These are phyloP conservation scores for Phytophthora palmivora DNA, from an alignment of 352 stramenopile species.

Conservation along the genomic window DNA sequence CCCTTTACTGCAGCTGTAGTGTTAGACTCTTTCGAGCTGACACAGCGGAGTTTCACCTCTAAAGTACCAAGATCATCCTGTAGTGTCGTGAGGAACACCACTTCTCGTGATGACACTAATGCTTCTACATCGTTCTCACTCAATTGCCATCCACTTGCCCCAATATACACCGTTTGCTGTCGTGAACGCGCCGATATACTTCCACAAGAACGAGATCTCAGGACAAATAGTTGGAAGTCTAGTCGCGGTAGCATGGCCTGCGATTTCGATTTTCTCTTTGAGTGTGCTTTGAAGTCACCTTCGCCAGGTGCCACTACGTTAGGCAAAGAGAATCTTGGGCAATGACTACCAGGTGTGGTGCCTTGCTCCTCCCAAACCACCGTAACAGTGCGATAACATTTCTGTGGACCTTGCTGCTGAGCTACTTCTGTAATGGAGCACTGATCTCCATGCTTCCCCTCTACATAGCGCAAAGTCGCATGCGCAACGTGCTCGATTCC, in stretches of 20 bases:
- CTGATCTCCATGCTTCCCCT: constrained; percentile 11
- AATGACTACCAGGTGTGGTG: constrained; percentile 5
- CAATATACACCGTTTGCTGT: constrained; percentile 44
- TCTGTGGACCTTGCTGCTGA: constrained; percentile 4
- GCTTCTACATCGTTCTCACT: constrained; percentile 48
- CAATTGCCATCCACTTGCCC: constrained; percentile 35
- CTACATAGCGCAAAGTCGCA: constrained; percentile 34
- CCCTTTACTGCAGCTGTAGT: neutral
- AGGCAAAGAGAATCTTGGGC: constrained; percentile 24
- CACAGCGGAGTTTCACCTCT: constrained; percentile 46
- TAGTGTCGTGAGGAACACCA: constrained; percentile 55
- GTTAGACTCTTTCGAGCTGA: constrained; percentile 2
- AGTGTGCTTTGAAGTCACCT: neutral
- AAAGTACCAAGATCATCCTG: constrained; percentile 38
- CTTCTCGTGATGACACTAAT: constrained; percentile 44
- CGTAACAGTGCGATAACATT: constrained; percentile 29
- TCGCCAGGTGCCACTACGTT: neutral
- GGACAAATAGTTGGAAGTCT: constrained; percentile 50
- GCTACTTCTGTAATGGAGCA: constrained; percentile 11
- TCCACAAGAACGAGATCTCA: constrained; percentile 19
- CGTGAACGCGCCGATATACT: constrained; percentile 18
- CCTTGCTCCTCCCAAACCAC: constrained; percentile 38
- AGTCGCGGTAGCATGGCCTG: constrained; percentile 21
- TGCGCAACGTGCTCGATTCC: constrained; percentile 34
- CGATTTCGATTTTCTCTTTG: constrained; percentile 11